Evolutionary conservation across 2,329 filamentous ascomycete species (phyloP).

Genomic region (Fusarium sp.): DNA sequence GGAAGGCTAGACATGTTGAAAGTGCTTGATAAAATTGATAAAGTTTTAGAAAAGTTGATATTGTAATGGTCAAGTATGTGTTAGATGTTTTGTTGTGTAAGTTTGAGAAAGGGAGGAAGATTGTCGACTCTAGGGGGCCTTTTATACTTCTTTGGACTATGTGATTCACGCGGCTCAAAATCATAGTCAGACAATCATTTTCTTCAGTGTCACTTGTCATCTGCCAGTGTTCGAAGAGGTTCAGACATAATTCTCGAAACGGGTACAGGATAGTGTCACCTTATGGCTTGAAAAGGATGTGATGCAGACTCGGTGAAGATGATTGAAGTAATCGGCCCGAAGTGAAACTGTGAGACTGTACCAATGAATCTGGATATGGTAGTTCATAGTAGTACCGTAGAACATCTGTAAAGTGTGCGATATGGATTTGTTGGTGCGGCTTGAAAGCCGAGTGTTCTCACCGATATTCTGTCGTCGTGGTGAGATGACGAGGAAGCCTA

Average conservation of each 20-base stretch:
- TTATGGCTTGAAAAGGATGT: not conserved
- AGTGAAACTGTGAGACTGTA: not conserved
- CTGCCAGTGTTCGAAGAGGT: not conserved
- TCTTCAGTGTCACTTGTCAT: not conserved
- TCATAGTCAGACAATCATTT: no score
- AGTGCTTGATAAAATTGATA: fast-evolving
- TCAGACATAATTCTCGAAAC: not conserved
- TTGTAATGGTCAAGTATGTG: not conserved
- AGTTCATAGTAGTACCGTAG: not conserved
- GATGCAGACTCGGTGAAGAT: not conserved
- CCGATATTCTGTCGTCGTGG: not conserved
- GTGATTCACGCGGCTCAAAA: not conserved
- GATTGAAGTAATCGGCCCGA: not conserved
- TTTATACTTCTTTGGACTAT: not conserved
- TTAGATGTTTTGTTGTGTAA: no score
- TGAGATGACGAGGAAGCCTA: not conserved
- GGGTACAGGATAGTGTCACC: not conserved
- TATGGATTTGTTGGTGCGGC: not conserved
- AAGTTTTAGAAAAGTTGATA: not conserved
- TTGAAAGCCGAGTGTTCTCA: not conserved
- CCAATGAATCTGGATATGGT: not conserved
- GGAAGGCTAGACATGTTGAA: slow-evolving; percentile 8
- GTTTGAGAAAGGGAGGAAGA: not conserved
- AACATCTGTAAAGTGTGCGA: not conserved
- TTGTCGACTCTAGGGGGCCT: not conserved